Evolutionary conservation across 2,329 filamentous ascomycete genomes (phyloP), one percentile per base, ranked within the genome.

Genomic region (Diaporthe velutina): DNA sequence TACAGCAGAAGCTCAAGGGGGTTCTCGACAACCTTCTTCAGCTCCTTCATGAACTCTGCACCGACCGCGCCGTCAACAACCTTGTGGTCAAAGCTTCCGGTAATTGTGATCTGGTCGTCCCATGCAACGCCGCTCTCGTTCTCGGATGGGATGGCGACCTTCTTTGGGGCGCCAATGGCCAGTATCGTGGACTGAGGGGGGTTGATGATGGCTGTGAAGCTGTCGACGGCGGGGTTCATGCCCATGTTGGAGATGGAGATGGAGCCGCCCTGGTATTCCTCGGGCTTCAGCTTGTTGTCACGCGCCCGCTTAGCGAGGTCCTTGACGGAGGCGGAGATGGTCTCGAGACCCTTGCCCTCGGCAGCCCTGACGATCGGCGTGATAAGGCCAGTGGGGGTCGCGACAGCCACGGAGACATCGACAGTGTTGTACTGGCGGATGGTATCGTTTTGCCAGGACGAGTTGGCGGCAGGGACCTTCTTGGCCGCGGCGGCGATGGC

Each of bases 211-310:
- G 97, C 97, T 70, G 97, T 98, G 88, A 99, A 99, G 84, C 96
- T 92, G 87, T 98, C 96, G 77, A 99, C 93, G 68, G 97, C 96
- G 64, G 93, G 83, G 91, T 99, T 99, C 97, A 99, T 99, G 86
- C 97, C 97, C 97, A 99, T 98, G 92, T 99, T 99, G 88, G 95
- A 98, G 87, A 99, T 98, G 85, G 96, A 98, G 88, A 99, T 98
- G 84, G 95, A 98, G 84, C 97, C 97, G 73, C 97, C 97, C 90
- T 98, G 96, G 92, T 98, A 99, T 88, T 99, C 96, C 86, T 99
- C 96, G 64, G 97, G 97, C 93, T 98, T 98, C 81, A 99, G 94
- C 92, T 98, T 99, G 87, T 95, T 94, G 80, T 98, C 97, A 77
- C 95, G 92, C 77, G 97, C 97, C 84, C 95, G 95, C 92, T 98